Percentiles rank a stretch among this genome's conserved stretches.
Conservation (phyloP, 208 protist genomes). For the Phytomonas sp. region DNA sequence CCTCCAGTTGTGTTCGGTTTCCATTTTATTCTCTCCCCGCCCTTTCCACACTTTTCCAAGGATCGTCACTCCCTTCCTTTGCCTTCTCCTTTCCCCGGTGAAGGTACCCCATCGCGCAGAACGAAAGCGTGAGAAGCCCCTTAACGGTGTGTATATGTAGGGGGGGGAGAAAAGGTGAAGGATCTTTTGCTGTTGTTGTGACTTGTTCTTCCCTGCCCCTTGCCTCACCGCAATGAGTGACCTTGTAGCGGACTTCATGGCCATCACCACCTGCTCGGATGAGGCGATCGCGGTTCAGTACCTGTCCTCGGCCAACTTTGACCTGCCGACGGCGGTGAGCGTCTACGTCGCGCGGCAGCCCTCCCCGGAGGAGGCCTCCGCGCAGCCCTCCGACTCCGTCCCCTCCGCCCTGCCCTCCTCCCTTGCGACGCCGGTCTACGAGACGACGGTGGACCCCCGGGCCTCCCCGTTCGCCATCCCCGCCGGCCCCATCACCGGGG, state of each 20-base stretch:
- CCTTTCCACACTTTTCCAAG: neutral
- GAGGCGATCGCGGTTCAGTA: conserved; percentile 50
- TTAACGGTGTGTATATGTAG: no score
- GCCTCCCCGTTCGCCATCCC: conserved; percentile 3
- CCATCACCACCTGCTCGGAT: conserved; percentile 40
- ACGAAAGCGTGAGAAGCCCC: no score
- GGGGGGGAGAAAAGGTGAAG: no score
- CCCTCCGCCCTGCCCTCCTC: neutral
- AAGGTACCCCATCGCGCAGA: no score
- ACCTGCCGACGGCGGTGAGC: conserved; percentile 32
- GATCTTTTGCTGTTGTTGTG: no score
- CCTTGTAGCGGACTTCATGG: conserved; percentile 58
- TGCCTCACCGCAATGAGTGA: conserved; percentile 13
- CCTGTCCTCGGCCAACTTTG: conserved; percentile 46
- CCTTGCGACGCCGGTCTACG: neutral
- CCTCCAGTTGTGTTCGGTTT: no score
- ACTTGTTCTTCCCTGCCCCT: no score
- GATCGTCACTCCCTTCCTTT: no score
- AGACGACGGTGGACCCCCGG: neutral
- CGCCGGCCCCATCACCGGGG: conserved; percentile 8
- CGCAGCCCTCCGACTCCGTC: neutral
- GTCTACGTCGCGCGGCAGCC: conserved; percentile 23
- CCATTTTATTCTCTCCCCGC: no score
- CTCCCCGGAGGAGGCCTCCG: neutral
- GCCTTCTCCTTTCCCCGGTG: no score